These are phyloP conservation scores for Aspergillus sp. DNA, from an alignment of 2,329 filamentous ascomycete species.

Conservation along the genomic window DNA sequence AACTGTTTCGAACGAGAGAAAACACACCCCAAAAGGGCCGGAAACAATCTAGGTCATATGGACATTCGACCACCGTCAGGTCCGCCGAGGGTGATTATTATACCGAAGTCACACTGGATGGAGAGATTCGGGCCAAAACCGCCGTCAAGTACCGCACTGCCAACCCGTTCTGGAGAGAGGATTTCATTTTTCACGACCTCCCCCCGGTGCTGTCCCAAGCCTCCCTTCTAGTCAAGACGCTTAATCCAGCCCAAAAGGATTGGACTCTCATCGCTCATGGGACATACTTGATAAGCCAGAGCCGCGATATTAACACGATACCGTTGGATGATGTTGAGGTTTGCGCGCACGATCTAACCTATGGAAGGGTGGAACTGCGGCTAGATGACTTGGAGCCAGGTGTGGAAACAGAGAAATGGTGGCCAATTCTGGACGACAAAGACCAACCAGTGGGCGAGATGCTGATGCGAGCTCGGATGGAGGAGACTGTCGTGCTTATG, in stretches of 20 bases:
- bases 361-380: conserved; percentile 65
- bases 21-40: conserved; percentile 26
- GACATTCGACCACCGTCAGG: conserved; percentile 16
- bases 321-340: conserved; percentile 42
- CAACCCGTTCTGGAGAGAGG: conserved; percentile 45
- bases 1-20: conserved; percentile 38
- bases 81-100: conserved; percentile 38
- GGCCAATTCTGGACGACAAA: conserved; percentile 69
- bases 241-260: conserved; percentile 43
- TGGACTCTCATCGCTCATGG: conserved; percentile 44
- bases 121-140: conserved; percentile 43
- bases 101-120: conserved; percentile 43
- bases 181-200: conserved; percentile 42
- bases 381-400: conserved; percentile 71
- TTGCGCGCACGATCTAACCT: conserved; percentile 40
- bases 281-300: conserved; percentile 35
- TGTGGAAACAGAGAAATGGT: conserved; percentile 81
- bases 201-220: conserved; percentile 43
- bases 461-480: conserved; percentile 72
- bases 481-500: conserved; percentile 85
- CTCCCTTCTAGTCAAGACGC: conserved; percentile 40
- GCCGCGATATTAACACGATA: conserved; percentile 34
- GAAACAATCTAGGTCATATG: conserved; percentile 27
- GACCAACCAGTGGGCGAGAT: conserved; percentile 75
- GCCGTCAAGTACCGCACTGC: conserved; percentile 41